Evolutionary conservation across 129 eudicot genomes (phyloP), one percentile per base, ranked within the genome.

Genomic region (Centaurea solstitialis): DNA sequence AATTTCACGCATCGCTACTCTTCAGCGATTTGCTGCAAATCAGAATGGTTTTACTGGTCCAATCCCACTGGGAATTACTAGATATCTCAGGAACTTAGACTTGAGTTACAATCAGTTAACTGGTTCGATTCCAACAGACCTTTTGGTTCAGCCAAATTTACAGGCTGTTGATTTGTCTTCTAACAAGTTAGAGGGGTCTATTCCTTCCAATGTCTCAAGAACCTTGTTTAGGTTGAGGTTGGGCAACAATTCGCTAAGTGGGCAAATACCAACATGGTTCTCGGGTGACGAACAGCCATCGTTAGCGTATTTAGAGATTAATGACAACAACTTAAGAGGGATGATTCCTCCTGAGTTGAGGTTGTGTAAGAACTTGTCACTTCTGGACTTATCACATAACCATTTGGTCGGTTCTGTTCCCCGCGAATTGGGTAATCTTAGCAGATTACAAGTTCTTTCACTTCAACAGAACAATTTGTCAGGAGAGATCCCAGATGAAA

Each of bases 1-100:
- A 0, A 74, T 94, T 53, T 68, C 80, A 0, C 70, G 4, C 0
- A 68, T 92, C 30, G 59, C 66, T 15, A 77, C 89, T 24, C 86
- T 94, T 0, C 40, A 45, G 37, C 80, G 96, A 61, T 94, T 94
- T 77, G 92, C 96, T 3, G 98, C 98, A 0, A 89, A 94, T 82
- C 85, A 73, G 80, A 94, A 94, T 71, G 2, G 0, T 0, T 92
- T 94, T 70, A 73, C 47, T 18, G 99, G 99, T 76, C 59, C 39
- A 37, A 80, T 94, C 64, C 97, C 97, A 28, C 61, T 65, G 15
- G 89, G 90, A 61, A 79, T 89, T 28, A 86, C 97, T 0, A 70
- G 43, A 13, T 73, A 80, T 79, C 81, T 90, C 17, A 79, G 71
- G 75, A 80, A 62, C 59, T 61, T 94, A 73, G 97, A 94, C 86